These are phyloP conservation scores for Emergomyces orientalis DNA, from an alignment of 2,329 filamentous ascomycete species.

Conservation along the genomic window DNA sequence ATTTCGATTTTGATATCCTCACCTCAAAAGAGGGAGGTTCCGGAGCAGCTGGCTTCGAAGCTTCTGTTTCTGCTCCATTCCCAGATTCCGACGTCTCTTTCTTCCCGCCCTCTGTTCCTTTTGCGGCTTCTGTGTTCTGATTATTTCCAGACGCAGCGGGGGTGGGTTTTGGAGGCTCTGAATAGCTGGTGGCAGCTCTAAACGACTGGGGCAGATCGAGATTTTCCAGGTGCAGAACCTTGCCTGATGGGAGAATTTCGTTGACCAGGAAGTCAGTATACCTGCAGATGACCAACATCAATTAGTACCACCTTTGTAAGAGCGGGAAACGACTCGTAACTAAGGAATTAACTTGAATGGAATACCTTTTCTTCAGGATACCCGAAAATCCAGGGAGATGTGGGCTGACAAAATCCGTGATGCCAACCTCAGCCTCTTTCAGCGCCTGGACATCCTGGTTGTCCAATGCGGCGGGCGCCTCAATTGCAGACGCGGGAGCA, in stretches of 20 bases:
- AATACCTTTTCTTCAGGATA: conserved; percentile 57
- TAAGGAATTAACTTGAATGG: background rate
- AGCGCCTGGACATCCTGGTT: conserved; percentile 24
- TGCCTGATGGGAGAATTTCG: conserved; percentile 67
- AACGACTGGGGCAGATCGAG: conserved; percentile 26
- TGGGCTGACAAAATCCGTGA: conserved; percentile 53
- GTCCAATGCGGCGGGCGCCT: background rate
- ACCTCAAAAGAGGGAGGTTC: background rate
- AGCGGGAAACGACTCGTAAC: no score
- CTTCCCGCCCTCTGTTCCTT: background rate
- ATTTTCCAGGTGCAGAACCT: conserved; percentile 61
- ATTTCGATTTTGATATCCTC: background rate
- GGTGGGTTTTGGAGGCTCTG: background rate
- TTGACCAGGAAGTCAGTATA: conserved; percentile 92
- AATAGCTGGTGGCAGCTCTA: conserved; percentile 7
- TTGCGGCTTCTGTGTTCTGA: background rate
- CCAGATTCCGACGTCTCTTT: no score
- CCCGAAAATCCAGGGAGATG: conserved; percentile 53
- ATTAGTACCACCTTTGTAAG: background rate
- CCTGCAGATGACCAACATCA: conserved; percentile 32
- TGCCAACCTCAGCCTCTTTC: conserved; percentile 47
- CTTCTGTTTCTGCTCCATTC: background rate
- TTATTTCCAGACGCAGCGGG: background rate
- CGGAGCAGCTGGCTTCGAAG: background rate
- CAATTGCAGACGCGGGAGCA: conserved; percentile 4